Evolutionary conservation across 2,329 filamentous ascomycete species (phyloP).

Genomic region (Raffaelea albimanens): DNA sequence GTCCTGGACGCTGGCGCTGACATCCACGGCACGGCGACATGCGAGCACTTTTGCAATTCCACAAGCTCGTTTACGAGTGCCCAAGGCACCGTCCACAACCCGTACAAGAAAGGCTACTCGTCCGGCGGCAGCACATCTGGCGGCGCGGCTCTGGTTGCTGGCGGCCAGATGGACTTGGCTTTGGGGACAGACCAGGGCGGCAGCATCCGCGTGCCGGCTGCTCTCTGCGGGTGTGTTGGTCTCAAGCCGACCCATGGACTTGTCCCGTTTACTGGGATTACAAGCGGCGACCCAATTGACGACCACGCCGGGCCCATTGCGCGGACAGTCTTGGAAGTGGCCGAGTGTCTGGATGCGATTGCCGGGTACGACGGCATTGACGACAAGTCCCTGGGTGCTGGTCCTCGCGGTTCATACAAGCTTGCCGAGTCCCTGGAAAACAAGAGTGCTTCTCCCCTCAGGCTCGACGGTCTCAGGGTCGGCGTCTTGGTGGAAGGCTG

Average conservation of each 20-base stretch:
- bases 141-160: slow-evolving; percentile 34
- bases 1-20: slow-evolving; percentile 55
- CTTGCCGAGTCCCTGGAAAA: no score
- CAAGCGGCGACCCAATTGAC: slow-evolving; percentile 25
- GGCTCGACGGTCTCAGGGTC: no score
- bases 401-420: no score
- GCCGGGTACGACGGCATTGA: no score
- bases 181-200: slow-evolving; percentile 65
- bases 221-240: slow-evolving; percentile 28
- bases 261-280: slow-evolving; percentile 37
- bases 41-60: slow-evolving; percentile 55
- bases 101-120: slow-evolving; percentile 63
- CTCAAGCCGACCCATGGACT: slow-evolving; percentile 37
- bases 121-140: slow-evolving; percentile 67
- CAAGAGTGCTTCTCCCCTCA: no score
- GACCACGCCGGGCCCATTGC: no score
- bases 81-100: slow-evolving; percentile 63
- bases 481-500: no score
- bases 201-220: slow-evolving; percentile 53
- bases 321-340: no score
- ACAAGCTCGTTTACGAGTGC: slow-evolving; percentile 51
- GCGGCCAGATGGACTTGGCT: slow-evolving; percentile 29
- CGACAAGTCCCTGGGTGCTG: no score
- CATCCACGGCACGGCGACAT: slow-evolving; percentile 64
- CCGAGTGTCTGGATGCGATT: no score